Base-by-base conservation (phyloP, 1,284 basidiomycete species). In the Pseudozyma sp. region DNA sequence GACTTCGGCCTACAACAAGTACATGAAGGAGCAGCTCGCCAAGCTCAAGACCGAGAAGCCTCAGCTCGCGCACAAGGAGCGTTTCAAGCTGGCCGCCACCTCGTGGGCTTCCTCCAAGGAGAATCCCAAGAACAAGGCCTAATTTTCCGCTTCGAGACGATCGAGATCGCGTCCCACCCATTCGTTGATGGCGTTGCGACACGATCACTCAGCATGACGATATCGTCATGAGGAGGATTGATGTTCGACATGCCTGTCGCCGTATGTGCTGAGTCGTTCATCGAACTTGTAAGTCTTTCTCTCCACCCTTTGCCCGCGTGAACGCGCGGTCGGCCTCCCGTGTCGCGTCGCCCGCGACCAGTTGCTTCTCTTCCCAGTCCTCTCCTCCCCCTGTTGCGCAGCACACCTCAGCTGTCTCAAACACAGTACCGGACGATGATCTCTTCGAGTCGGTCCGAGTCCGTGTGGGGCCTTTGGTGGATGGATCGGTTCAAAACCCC, bases 61-160 rank as follows among this genome's bases (percentile, higher is more conserved):
- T 11, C 40, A 58, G 29, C 58, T 81, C 31, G 47, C 65, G 34
- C 80, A 81, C 68, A 77, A 75, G 61, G 77, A 77, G 55, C 73
- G 79, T n/a, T 81, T 80, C 76, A 77, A 81, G 67, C 54, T 74
- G 8, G 77, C 79, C 14, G 70, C 75, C 29, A 67, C 67, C 52
- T 47, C 58, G 7, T 81, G 80, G 80, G 67, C 66, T 45, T 43
- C 46, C 14, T 68, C 65, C 64, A 74, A 74, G 67, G 72, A 75
- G 50, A 78, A 78, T 63, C 76, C 76, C 43, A 78, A 78, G 75
- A 69, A 73, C 62, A 71, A 75, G 65, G 73, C 73, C 43, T 75
- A 54, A 55, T 7, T 10, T 10, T 2, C 2, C 14, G n/a, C n/a
- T 11, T 3, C 16, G 17, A 45, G 45, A 24, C 54, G 44, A 37